Evolutionary conservation across 495 filamentous ascomycete species (phyloP).

Genomic region (Hypoxylon perforatum): DNA sequence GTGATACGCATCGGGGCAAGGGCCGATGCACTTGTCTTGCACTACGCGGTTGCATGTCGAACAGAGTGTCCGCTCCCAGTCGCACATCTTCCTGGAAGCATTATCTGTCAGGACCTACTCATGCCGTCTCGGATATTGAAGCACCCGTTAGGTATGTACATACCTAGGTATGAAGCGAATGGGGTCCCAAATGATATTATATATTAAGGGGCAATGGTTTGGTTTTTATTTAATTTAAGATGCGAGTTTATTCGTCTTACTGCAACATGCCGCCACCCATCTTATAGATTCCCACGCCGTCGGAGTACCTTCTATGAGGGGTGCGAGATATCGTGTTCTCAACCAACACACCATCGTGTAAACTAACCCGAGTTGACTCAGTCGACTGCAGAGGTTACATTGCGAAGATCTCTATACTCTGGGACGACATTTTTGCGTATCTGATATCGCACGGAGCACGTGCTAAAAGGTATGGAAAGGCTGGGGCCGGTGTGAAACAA

Average conservation of each 20-base stretch:
- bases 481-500: neutral
- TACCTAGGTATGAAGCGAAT: conserved; percentile 1
- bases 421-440: neutral
- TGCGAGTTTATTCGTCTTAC: neutral
- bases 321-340: neutral
- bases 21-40: conserved; percentile 11
- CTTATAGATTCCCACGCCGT: neutral
- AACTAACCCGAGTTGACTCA: neutral
- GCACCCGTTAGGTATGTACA: neutral
- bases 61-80: conserved; percentile 14
- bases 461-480: neutral
- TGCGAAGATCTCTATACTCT: neutral
- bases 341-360: neutral
- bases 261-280: neutral
- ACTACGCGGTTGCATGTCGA: conserved; percentile 10
- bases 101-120: neutral
- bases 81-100: conserved; percentile 3
- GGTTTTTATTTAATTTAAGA: neutral
- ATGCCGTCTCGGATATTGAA: neutral
- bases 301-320: neutral
- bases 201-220: neutral
- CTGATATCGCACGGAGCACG: neutral
- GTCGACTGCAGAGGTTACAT: neutral
- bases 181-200: neutral
- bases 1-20: conserved; percentile 6